Evolutionary conservation across 2,329 filamentous ascomycete species (phyloP).

Genomic region (Rhynchosporium graminicola): DNA sequence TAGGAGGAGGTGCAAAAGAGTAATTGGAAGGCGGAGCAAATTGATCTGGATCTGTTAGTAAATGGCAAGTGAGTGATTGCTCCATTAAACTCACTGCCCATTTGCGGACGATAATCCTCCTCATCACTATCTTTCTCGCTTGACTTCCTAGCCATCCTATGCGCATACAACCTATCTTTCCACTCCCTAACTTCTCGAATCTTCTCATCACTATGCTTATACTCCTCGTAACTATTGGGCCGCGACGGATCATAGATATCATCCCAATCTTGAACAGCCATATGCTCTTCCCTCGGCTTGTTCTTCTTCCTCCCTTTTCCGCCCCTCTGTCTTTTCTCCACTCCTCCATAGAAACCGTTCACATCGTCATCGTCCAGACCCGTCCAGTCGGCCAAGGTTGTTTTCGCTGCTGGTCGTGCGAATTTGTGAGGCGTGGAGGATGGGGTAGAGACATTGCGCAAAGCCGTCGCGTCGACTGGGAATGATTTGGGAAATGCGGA

Average conservation of each 20-base stretch:
- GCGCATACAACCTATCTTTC: conserved; percentile 78
- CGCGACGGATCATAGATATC: conserved; percentile 84
- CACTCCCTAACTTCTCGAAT: conserved; percentile 79
- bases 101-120: conserved; percentile 45
- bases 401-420: conserved; percentile 56
- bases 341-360: conserved; percentile 58
- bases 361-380: conserved; percentile 78
- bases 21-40: conserved; percentile 62
- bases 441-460: conserved; percentile 37
- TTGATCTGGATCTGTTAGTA: conserved; percentile 47
- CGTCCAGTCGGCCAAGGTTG: conserved; percentile 78
- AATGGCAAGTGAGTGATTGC: neutral
- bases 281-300: conserved; percentile 67
- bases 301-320: conserved; percentile 67
- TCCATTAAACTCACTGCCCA: conserved; percentile 46
- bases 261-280: conserved; percentile 74
- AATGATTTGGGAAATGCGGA: conserved; percentile 54
- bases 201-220: conserved; percentile 80
- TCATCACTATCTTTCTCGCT: conserved; percentile 49
- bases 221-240: conserved; percentile 84
- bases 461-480: conserved; percentile 31
- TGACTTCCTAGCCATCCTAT: conserved; percentile 55
- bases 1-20: conserved; percentile 57
- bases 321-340: conserved; percentile 68
- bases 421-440: conserved; percentile 38